Evolutionary conservation across 139 green algal genomes (phyloP), one percentile per base, ranked within the genome.

Genomic region (Tetradesmus obliquus): DNA sequence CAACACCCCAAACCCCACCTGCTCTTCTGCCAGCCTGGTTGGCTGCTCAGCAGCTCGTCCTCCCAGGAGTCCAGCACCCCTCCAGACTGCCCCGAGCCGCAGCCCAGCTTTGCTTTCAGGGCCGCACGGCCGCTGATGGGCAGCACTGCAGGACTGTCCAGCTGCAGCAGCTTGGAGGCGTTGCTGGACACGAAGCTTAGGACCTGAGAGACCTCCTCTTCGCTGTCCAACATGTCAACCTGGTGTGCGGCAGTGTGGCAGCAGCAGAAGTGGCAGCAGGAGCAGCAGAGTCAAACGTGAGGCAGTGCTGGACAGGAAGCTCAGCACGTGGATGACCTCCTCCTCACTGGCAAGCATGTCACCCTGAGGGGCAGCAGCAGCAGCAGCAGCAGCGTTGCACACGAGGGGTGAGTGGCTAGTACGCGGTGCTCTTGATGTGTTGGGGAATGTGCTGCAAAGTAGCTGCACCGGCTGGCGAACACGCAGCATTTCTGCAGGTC

Each of bases 131-230:
- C 66, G 22, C 76, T 82, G 76, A 95, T 91, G 62, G 94, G 93
- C 19, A 95, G 90, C 53, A 95, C 95, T n/a, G 83, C 74, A 13
- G 92, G 72, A 12, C 3, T 62, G 7, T 88, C 80, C n/a, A 82
- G 17, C 80, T 89, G 62, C 51, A 92, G 91, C 82, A 89, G 69
- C 82, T 79, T 87, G 51, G n/a, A 71, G 19, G 81, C 81, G 53
- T 92, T 92, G 2, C 7, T 58, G 5, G 81, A 24, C 0, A 88
- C 81, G 58, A 92, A 92, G 32, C 13, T 24, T 20, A 89, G 54
- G 20, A 98, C 96, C 86, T 98, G 94, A 0, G 95, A 88, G 1
- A 99, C 95, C 92, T 99, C 97, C 0, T 93, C 74, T 5, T 93
- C 58, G 15, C 53, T 91, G 8, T 82, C 84, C 19, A 99, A 93